Conservation (phyloP, 257 asterid genomes). For the Forsythia viridissima region DNA sequence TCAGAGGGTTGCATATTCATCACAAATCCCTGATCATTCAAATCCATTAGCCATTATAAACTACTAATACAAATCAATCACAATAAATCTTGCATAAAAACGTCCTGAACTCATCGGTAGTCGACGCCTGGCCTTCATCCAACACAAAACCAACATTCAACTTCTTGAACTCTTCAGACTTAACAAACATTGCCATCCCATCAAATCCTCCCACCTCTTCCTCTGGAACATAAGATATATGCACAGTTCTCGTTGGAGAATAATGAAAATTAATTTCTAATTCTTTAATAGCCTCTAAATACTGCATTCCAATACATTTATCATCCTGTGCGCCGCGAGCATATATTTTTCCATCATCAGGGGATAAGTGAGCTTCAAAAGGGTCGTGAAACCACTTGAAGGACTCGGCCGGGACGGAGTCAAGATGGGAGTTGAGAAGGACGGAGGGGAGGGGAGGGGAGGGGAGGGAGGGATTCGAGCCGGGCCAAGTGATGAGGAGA, state of each 20-base stretch:
- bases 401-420: constrained; percentile 90
- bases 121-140: constrained; percentile 96
- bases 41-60: constrained; percentile 19
- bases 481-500: constrained; percentile 71
- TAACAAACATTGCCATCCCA: constrained; percentile 79
- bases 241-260: constrained; percentile 56
- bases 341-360: constrained; percentile 59
- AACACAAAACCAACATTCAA: constrained; percentile 76
- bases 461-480: constrained; percentile 78
- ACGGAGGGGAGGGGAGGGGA: no score
- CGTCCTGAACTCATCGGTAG: constrained; percentile 74
- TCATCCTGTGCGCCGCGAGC: constrained; percentile 98
- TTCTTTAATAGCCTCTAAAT: constrained; percentile 65
- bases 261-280: constrained; percentile 28
- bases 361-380: constrained; percentile 61
- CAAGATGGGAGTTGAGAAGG: constrained; percentile 86
- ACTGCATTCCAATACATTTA: constrained; percentile 82
- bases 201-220: constrained; percentile 89
- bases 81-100: constrained; percentile 32
- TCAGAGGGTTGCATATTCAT: constrained; percentile 98
- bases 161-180: constrained; percentile 48
- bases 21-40: constrained; percentile 62
- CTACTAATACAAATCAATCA: constrained; percentile 13
- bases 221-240: constrained; percentile 75
- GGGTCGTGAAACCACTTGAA: constrained; percentile 80